Conservation (phyloP, 2,329 filamentous ascomycete species). For the Cadophora sp. region DNA sequence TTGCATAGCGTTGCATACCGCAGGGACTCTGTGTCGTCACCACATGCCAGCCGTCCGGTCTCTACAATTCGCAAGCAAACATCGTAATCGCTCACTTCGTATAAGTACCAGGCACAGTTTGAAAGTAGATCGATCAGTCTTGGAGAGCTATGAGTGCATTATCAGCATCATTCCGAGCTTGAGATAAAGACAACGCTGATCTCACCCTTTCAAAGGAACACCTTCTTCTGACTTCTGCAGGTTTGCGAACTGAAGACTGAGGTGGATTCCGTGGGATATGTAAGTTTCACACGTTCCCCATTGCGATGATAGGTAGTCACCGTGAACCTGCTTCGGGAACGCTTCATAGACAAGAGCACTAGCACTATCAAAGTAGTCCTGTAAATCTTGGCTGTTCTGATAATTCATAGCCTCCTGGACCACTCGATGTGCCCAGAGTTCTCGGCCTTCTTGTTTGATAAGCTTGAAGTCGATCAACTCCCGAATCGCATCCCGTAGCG, state of each 20-base stretch:
- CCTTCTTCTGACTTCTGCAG: no score
- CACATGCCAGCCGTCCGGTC: slow-evolving; percentile 21
- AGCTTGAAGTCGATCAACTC: slow-evolving; percentile 26
- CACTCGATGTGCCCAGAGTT: slow-evolving; percentile 30
- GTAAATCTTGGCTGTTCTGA: slow-evolving; percentile 27
- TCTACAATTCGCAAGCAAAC: slow-evolving; percentile 20
- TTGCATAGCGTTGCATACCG: slow-evolving; percentile 26
- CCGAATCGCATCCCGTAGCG: no score
- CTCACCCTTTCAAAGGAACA: no score
- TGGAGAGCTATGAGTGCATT: no score
- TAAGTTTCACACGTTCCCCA: slow-evolving; percentile 28
- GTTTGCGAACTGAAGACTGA: no score
- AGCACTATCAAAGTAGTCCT: slow-evolving; percentile 29
- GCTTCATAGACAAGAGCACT: slow-evolving; percentile 28
- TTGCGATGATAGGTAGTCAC: slow-evolving; percentile 16
- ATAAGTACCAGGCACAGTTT: slow-evolving; percentile 33
- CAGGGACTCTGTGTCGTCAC: slow-evolving; percentile 23
- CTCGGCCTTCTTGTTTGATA: slow-evolving; percentile 31
- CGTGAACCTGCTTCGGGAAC: slow-evolving; percentile 29
- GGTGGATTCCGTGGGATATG: no score
- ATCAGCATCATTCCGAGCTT: background rate
- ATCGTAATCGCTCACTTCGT: slow-evolving; percentile 31
- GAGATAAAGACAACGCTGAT: no score
- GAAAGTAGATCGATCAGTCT: slow-evolving; percentile 25
- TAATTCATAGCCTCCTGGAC: slow-evolving; percentile 38